Evolutionary conservation across 2,329 filamentous ascomycete genomes (phyloP).

Genomic region (Capronia epimyces): DNA sequence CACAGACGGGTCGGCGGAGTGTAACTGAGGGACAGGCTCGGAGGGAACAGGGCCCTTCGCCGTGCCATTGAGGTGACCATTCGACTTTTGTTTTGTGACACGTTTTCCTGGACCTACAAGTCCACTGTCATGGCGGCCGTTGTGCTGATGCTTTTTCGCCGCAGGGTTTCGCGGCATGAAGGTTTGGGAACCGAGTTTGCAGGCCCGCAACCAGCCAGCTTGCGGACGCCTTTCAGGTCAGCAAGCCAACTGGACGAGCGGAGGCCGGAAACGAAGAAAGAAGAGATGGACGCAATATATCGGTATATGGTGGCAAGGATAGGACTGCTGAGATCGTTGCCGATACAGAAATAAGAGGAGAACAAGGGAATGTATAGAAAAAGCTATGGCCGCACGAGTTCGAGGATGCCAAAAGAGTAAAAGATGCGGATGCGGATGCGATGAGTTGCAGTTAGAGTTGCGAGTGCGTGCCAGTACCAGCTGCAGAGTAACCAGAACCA

Average conservation of each 20-base stretch:
- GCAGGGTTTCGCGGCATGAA: conserved; percentile 49
- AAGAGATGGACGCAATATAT: conserved; percentile 3
- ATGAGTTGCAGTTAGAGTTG: conserved; percentile 1
- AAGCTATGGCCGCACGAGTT: neutral
- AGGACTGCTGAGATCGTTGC: neutral
- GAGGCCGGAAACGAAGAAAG: conserved; percentile 6
- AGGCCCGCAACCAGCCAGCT: conserved; percentile 29
- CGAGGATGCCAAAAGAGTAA: neutral
- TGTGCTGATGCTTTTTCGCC: conserved; percentile 58
- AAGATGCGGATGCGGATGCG: neutral
- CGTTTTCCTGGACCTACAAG: conserved; percentile 72
- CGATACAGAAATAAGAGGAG: conserved; percentile 2
- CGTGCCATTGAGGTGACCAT: conserved; percentile 50
- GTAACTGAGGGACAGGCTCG: conserved; percentile 21
- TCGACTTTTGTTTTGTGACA: conserved; percentile 54
- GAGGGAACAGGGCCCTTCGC: conserved; percentile 39
- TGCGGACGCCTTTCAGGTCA: conserved; percentile 28
- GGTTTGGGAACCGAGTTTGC: conserved; percentile 20
- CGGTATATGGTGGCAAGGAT: neutral
- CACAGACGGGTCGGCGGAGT: conserved; percentile 7
- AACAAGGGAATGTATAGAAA: neutral
- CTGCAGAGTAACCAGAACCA: neutral
- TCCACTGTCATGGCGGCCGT: conserved; percentile 79
- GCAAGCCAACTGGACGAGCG: conserved; percentile 29
- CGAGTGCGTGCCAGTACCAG: neutral